Percentiles rank a stretch among this genome's conserved stretches.
phyloP scores from a whole-genome alignment of 768 basidiomycete species.

The Leucocoprinus leucothites region DNA sequence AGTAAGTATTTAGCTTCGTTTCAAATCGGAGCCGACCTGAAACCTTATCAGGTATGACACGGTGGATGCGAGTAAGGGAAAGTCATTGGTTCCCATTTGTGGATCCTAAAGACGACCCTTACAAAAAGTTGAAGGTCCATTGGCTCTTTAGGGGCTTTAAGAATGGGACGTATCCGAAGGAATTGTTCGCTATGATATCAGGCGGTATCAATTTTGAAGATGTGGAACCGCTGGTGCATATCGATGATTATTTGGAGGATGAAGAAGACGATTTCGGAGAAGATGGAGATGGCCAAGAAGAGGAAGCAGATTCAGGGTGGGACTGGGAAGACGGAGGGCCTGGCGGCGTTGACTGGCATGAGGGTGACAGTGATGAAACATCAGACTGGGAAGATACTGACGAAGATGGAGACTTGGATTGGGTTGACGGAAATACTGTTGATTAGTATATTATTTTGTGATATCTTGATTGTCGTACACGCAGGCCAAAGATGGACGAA shows the following conservation, averaged over 20 bases:
- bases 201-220: neutral
- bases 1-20: slow-evolving; percentile 1
- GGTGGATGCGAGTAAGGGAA: slow-evolving; percentile 2
- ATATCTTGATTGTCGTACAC: neutral
- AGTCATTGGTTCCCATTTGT: slow-evolving; percentile 5
- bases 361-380: neutral
- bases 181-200: neutral
- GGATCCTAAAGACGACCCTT: neutral
- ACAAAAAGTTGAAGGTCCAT: neutral
- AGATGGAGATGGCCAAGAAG: neutral
- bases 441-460: no score
- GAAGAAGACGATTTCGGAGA: neutral
- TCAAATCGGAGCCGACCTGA: neutral
- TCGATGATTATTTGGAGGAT: neutral
- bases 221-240: neutral
- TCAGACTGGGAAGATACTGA: neutral
- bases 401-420: neutral
- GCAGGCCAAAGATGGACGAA: neutral
- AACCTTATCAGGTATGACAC: neutral
- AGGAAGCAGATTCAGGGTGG: neutral
- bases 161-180: slow-evolving; percentile 1
- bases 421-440: neutral
- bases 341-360: neutral
- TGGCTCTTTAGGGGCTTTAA: slow-evolving; percentile 7
- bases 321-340: neutral